Evolutionary conservation across 1,139 yeast species (phyloP).

Genomic region (Lodderomyces pseudojiufengensis): DNA sequence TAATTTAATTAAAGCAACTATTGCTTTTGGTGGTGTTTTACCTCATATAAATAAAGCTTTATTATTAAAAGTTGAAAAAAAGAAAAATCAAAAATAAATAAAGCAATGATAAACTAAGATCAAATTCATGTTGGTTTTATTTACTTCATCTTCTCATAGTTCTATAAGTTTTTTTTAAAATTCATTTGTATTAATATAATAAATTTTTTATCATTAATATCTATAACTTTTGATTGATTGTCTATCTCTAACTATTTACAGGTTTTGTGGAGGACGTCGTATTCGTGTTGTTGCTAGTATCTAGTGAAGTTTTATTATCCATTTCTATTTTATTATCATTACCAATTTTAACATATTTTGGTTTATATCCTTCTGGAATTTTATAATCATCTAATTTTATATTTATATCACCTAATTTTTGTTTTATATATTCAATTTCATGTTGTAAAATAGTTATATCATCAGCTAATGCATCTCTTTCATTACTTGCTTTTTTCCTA

Average conservation of each 20-base stretch:
- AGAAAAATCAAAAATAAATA: slow-evolving; percentile 44
- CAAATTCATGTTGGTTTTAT: too few species aligned
- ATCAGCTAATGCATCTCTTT: slow-evolving; percentile 63
- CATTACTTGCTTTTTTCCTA: slow-evolving; percentile 57
- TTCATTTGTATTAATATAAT: too few species aligned
- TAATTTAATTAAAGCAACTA: slow-evolving; percentile 92
- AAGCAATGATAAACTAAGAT: too few species aligned
- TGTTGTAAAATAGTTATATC: slow-evolving; percentile 67
- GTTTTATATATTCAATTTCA: slow-evolving; percentile 56
- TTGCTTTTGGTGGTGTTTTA: slow-evolving; percentile 97
- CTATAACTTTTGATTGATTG: too few species aligned
- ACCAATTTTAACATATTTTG: slow-evolving; percentile 35
- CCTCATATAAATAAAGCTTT: slow-evolving; percentile 96
- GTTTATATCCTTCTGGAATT: slow-evolving; percentile 45
- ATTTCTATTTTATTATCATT: neutral
- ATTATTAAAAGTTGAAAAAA: slow-evolving; percentile 87
- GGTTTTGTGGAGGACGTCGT: too few species aligned
- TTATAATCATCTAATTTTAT: slow-evolving; percentile 45
- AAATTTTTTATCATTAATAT: too few species aligned
- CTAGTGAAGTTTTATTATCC: too few species aligned
- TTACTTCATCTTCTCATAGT: too few species aligned
- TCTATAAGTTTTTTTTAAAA: too few species aligned
- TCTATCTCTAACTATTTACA: neutral
- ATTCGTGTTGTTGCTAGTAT: too few species aligned
- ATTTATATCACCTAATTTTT: slow-evolving; percentile 21